Base-by-base conservation (phyloP, 306 rosid genomes). In the Potentilla sterilis region DNA sequence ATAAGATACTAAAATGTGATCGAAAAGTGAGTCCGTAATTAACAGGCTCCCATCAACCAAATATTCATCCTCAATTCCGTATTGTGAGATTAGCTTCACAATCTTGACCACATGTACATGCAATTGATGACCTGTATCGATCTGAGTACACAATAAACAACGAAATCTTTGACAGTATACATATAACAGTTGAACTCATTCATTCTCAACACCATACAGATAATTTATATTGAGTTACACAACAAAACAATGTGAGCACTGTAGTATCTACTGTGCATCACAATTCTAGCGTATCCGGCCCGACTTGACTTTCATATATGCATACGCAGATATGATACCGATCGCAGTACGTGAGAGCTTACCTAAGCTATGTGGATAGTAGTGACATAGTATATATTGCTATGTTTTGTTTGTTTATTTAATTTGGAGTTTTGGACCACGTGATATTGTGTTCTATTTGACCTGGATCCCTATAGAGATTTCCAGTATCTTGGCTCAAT, bases 401-500 rank as follows among this genome's bases (percentile, higher is more conserved):
- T 21, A 1, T 19, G 75, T 78, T 79, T 37, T 43, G 9, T 52
- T 32, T 55, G 47, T 69, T 72, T 79, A 63, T 65, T 68, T n/a
- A 19, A 28, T 28, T 28, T 28, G 28, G 28, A 28, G 28, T 28
- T 28, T 28, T 28, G 80, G 80, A 85, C 83, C 89, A 87, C 87
- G 88, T 76, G 88, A 89, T 81, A 77, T 71, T 41, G 61, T 87
- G 58, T 44, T 49, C 28, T 28, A 28, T 28, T 28, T 28, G 28
- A 28, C 28, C 28, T 28, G 28, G 28, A 28, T 28, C 28, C 28
- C 70, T 76, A 82, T 80, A 83, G 82, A 86, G 97, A 91, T 91
- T 77, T 86, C 22, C 75, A 81, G 57, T 78, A 91, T 91, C 97
- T 85, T 81, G 75, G n/a, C n/a, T n/a, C n/a, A n/a, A n/a, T n/a